Base-by-base conservation (phyloP, 805 yeast species). In the Maudiozyma turicensis region DNA sequence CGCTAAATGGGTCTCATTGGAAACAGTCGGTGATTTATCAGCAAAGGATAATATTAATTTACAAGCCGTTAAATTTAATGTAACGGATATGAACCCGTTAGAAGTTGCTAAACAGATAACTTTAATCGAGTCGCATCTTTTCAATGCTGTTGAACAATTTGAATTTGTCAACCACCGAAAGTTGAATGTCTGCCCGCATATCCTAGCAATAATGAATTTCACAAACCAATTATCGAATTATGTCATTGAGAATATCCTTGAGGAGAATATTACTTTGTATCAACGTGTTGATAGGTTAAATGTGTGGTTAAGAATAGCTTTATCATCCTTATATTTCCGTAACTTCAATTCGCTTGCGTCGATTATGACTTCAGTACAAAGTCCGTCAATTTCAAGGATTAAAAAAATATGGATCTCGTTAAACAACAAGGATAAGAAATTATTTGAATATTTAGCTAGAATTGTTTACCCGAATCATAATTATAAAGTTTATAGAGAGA, bases 311-410 rank as follows among this genome's bases (percentile, higher is more conserved):
- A 83, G 83, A 58, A 73, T 85, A 34, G 86, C 88, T 0, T 71
- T 83, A 47, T 82, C 89, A 1, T 81, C 89, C 55, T 71, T 82
- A 40, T 83, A 84, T 57, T 72, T 85, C 62, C 71, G 89, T 51
- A 86, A 86, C 61, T 85, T 81, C 69, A 86, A 86, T 60, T 81
- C 93, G 0, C 69, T 86, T 52, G 90, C 91, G 1, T 83, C 91
- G 1, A 82, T 86, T 43, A 78, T 86, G 69, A 84, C 89, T 0
- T 75, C 89, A 1, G 69, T 86, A 52, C 95, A 86, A 61, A 81
- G 84, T 46, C 86, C 82, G 60, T 72, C 82, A 40, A 68, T 86
- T 40, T 80, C 87, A 0, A 72, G 93, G 61, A 64, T 85, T 46
- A 63, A 71, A n/a, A 70, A 65, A 41, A 60, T 85, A 8, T 84